Conservation (phyloP, 202 grass and related monocot genomes). For the Dendrocalamus latiflorus region DNA sequence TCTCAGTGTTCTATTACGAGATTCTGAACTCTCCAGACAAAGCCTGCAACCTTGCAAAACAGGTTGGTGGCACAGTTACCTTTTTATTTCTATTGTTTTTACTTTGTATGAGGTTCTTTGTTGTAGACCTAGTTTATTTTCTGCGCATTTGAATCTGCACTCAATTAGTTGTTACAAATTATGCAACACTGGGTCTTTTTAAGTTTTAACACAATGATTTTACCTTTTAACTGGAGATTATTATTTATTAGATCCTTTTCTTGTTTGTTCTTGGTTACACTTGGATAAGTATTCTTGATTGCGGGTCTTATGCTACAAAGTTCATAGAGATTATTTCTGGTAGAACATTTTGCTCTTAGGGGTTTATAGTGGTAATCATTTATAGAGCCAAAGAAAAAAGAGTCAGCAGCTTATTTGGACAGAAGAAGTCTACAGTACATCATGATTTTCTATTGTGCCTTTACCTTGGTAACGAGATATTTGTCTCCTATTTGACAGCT, state of each 20-base stretch:
- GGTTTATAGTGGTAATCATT: not conserved
- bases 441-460: not conserved
- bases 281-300: not conserved
- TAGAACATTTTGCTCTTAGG: not conserved
- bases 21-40: slow-evolving; percentile 66
- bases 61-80: slow-evolving; percentile 33
- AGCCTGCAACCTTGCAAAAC: slow-evolving; percentile 73
- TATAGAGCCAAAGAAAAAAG: not conserved
- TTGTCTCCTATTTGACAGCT: no score
- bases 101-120: not conserved
- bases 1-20: slow-evolving; percentile 80
- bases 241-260: not conserved
- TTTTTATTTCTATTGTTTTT: not conserved
- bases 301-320: not conserved
- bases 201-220: not conserved
- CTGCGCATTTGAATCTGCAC: not conserved
- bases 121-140: not conserved
- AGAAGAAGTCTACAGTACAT: not conserved
- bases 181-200: no score
- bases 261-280: not conserved
- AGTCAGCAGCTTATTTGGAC: not conserved
- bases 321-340: not conserved
- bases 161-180: not conserved
- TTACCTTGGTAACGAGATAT: no score
- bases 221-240: no score